A percentile compares a stretch with the other conserved stretches of the same genome.
phyloP scores from a whole-genome alignment of 163 green algal species.

The Scenedesmus sp. region DNA sequence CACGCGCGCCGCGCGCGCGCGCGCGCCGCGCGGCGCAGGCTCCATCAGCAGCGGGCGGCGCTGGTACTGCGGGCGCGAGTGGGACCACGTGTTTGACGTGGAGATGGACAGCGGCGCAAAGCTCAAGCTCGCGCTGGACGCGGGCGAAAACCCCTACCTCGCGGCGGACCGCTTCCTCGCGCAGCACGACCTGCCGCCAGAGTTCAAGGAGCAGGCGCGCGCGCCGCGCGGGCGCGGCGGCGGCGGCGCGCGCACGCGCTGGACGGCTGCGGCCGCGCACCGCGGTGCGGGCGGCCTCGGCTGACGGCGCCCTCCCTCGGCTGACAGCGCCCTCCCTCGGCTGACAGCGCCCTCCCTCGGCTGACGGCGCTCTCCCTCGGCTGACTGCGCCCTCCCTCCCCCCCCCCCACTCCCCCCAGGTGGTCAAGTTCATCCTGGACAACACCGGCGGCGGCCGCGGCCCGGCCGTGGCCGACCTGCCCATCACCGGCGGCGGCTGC shows the following conservation, averaged over 20 bases:
- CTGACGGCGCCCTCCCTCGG: no score
- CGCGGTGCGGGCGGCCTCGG: no score
- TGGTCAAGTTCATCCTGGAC: slow-evolving; percentile 93
- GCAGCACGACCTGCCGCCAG: slow-evolving; percentile 79
- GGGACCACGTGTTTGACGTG: slow-evolving; percentile 97
- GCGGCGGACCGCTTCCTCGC: slow-evolving; percentile 89
- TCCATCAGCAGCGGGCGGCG: slow-evolving; percentile 35
- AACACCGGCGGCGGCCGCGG: slow-evolving; percentile 65
- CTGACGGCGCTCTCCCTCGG: no score
- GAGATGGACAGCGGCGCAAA: slow-evolving; percentile 83
- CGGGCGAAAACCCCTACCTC: slow-evolving; percentile 90
- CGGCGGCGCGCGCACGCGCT: no score
- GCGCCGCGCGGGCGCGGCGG: no score
- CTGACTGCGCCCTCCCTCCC: no score
- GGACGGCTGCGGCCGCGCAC: no score
- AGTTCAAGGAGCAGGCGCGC: slow-evolving; percentile 70
- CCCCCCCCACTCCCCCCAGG: slow-evolving; percentile 56
- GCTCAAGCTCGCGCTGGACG: slow-evolving; percentile 86
- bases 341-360: no score
- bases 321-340: no score
- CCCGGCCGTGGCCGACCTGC: slow-evolving; percentile 10
- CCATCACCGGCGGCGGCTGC: slow-evolving; percentile 57
- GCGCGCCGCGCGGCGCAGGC: slow-evolving; percentile 1
- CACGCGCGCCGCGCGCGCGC: not conserved
- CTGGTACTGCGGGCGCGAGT: slow-evolving; percentile 64